These are phyloP conservation scores for Cubamyces sp. DNA, from an alignment of 768 basidiomycete genomes.

Conservation along the genomic window DNA sequence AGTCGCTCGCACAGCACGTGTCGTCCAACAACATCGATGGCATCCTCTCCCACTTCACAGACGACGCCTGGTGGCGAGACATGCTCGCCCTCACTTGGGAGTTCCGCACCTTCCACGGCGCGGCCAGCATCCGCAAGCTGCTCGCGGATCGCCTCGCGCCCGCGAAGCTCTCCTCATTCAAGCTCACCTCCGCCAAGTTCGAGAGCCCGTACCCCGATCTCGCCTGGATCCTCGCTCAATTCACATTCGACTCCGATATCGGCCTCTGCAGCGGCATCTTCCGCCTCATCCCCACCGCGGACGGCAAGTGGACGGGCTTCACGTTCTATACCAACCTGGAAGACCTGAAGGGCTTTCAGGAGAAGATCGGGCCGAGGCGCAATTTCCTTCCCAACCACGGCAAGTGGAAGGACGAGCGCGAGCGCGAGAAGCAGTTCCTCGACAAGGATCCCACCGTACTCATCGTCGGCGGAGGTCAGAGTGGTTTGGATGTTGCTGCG, in stretches of 20 bases:
- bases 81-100: constrained; percentile 43
- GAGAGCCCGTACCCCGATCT: constrained; percentile 33
- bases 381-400: constrained; percentile 42
- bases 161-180: constrained; percentile 24
- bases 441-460: constrained; percentile 55
- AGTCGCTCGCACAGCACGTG: constrained; percentile 40
- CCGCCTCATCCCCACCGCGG: constrained; percentile 48
- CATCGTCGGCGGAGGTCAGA: constrained; percentile 55
- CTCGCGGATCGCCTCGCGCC: constrained; percentile 32
- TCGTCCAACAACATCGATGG: constrained; percentile 39
- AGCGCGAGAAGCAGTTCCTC: constrained; percentile 41
- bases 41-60: constrained; percentile 40
- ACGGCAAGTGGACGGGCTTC: constrained; percentile 51
- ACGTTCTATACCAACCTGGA: constrained; percentile 56
- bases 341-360: constrained; percentile 49
- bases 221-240: constrained; percentile 36
- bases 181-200: constrained; percentile 23
- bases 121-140: constrained; percentile 34
- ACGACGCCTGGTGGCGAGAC: constrained; percentile 40
- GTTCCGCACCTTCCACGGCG: constrained; percentile 43
- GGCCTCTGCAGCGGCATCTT: constrained; percentile 45
- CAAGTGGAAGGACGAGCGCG: constrained; percentile 46
- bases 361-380: constrained; percentile 41
- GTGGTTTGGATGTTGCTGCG: constrained; percentile 61
- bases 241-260: constrained; percentile 49